Conservation (phyloP, 2,329 filamentous ascomycete species). For the Penicillium hesseltinei region DNA sequence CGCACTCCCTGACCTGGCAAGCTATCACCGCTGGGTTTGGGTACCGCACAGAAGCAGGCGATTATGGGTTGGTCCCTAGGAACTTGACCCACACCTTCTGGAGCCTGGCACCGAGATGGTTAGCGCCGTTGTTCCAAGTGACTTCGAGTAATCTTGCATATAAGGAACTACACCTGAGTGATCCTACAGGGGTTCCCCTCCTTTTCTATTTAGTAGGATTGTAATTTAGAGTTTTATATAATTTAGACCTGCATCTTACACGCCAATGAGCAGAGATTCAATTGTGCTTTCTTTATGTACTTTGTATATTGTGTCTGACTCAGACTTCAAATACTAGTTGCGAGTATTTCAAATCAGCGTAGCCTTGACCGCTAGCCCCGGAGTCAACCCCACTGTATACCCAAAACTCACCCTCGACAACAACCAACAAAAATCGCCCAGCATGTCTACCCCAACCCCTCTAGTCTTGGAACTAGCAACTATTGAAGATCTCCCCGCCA, state of each 20-base stretch:
- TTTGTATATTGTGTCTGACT: neutral
- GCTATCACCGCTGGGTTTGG: slow-evolving; percentile 45
- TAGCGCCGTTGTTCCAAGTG: slow-evolving; percentile 48
- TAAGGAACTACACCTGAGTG: slow-evolving; percentile 24
- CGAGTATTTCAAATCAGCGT: neutral
- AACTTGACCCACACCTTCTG: slow-evolving; percentile 52
- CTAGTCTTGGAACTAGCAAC: slow-evolving; percentile 17
- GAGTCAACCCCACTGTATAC: neutral
- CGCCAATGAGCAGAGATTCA: neutral
- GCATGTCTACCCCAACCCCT: neutral
- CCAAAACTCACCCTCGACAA: neutral
- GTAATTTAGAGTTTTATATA: neutral
- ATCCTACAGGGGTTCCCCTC: neutral
- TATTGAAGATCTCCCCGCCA: slow-evolving; percentile 23
- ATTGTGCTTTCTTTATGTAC: neutral
- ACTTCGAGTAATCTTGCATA: slow-evolving; percentile 43
- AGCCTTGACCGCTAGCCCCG: neutral
- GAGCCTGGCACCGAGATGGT: slow-evolving; percentile 48
- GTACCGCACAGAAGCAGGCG: slow-evolving; percentile 34
- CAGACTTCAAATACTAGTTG: neutral
- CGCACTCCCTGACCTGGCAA: slow-evolving; percentile 31
- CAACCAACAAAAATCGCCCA: neutral
- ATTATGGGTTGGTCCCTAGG: slow-evolving; percentile 47
- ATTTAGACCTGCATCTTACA: neutral
- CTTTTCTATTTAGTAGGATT: neutral